Percentiles rank a stretch among this genome's conserved stretches.
Evolutionary conservation across 306 rosid genomes (phyloP).

Genomic region (Rosa lucieae): DNA sequence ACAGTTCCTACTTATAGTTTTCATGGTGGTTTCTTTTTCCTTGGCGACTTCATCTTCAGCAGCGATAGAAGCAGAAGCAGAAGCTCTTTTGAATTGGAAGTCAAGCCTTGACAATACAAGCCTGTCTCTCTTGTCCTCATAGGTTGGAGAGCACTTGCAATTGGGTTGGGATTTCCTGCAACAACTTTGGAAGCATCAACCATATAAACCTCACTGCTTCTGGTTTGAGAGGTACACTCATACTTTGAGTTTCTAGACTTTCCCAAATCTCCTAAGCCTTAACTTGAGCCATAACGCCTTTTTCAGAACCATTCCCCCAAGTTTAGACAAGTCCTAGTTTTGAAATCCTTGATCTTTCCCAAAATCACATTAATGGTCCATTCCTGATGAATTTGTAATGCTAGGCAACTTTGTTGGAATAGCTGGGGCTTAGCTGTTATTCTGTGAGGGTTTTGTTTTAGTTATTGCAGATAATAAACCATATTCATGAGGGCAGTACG

Average conservation of each 20-base stretch:
- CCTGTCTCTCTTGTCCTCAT: conserved; percentile 22
- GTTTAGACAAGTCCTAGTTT: conserved; percentile 11
- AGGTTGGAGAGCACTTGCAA: conserved; percentile 8
- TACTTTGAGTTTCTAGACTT: conserved; percentile 22
- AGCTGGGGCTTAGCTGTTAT: too few relatives aligned
- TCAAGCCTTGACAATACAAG: conserved; percentile 19
- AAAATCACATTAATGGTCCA: too few relatives aligned
- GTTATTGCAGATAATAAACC: too few relatives aligned
- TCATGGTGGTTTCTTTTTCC: conserved; percentile 2
- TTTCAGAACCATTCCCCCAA: conserved; percentile 10
- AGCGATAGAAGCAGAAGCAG: conserved; percentile 11
- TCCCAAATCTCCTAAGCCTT: conserved; percentile 22
- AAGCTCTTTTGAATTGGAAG: conserved; percentile 35
- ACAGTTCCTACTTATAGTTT: neutral
- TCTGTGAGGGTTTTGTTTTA: too few relatives aligned
- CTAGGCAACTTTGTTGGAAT: too few relatives aligned
- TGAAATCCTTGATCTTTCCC: neutral
- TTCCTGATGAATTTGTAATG: too few relatives aligned
- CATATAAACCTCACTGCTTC: conserved; percentile 20
- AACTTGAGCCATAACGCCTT: conserved; percentile 14
- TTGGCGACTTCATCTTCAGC: neutral
- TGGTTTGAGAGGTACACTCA: conserved; percentile 32
- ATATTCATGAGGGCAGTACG: too few relatives aligned
- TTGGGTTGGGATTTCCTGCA: too few relatives aligned
- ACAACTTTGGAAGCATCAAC: too few relatives aligned